Base-by-base conservation (phyloP, 2,329 filamentous ascomycete genomes). In the Fusarium praegraminearum region DNA sequence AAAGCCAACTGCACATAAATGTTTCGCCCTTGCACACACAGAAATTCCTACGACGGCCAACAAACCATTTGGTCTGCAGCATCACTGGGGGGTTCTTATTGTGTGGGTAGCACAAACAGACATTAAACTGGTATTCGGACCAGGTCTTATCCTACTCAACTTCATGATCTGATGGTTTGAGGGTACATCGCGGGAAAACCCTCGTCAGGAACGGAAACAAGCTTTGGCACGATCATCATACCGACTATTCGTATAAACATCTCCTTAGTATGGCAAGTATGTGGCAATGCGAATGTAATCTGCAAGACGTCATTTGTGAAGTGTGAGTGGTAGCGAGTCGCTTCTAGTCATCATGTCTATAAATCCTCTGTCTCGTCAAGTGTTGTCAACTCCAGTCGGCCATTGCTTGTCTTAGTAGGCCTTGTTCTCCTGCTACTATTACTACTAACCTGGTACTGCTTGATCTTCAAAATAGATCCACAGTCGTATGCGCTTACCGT, bases 401-500 rank as follows among this genome's bases (percentile, higher is more conserved):
- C 5, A 50, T 26, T 36, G 22, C 7, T 15, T 54, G 22, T 30
- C 20, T 36, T 18, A n/a, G 16, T n/a, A 36, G 33, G 16, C 13
- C 16, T 18, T 35, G n/a, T 18, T 9, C 7, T 38, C 49, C 26
- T 22, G n/a, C n/a, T 38, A 28, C 18, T 40, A 53, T 33, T 36
- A 15, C 47, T 51, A 26, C 4, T 26, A 26, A 4, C 24, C n/a
- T n/a, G n/a, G n/a, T 26, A 32, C 41, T 50, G 22, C 49, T 18
- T 36, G n/a, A 57, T 24, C 47, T 15, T 51, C 18, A 52, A 15
- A 52, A 24, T 30, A 55, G 61, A 56, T 69, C 66, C 65, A 69
- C 66, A 55, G 33, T 55, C 49, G 32, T 28, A 66, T 61, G 66
- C 65, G 52, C 41, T 35, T 50, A 49, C 47, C 62, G 54, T 65